These are phyloP conservation scores for Chaetomium fimeti DNA, from an alignment of 495 filamentous ascomycete species.

Conservation along the genomic window DNA sequence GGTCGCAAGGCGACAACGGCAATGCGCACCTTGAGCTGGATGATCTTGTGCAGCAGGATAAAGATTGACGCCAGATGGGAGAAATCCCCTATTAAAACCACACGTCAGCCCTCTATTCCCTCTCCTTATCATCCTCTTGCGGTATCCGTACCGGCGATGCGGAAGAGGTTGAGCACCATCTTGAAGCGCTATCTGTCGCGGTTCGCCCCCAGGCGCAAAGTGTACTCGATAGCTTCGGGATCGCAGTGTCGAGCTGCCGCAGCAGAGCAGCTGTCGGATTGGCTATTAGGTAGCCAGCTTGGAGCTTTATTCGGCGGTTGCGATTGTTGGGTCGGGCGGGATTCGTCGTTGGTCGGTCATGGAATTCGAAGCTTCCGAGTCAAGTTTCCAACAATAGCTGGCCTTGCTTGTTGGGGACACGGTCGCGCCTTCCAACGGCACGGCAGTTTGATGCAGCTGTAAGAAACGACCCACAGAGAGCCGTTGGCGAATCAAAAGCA, in stretches of 20 bases:
- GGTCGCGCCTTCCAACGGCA: slow-evolving; percentile 34
- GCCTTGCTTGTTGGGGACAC: slow-evolving; percentile 35
- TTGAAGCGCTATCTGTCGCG: slow-evolving; percentile 10
- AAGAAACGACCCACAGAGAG: background rate
- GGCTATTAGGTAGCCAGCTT: slow-evolving; percentile 6
- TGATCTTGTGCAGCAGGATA: slow-evolving; percentile 95
- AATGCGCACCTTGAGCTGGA: slow-evolving; percentile 72
- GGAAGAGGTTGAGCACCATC: slow-evolving; percentile 80
- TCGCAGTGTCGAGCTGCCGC: slow-evolving; percentile 9
- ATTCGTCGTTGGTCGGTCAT: slow-evolving; percentile 8
- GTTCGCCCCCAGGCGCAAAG: background rate
- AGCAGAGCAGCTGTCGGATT: slow-evolving; percentile 7
- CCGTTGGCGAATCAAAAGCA: slow-evolving; percentile 22
- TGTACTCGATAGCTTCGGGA: slow-evolving; percentile 2
- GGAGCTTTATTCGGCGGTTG: background rate
- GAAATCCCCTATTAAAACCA: slow-evolving; percentile 66
- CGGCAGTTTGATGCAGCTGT: slow-evolving; percentile 5
- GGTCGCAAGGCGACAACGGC: background rate
- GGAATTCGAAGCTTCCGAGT: background rate
- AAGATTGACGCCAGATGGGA: slow-evolving; percentile 93
- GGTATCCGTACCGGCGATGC: slow-evolving; percentile 66
- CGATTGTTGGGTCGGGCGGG: background rate
- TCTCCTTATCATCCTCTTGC: background rate
- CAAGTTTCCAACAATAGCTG: slow-evolving; percentile 14
- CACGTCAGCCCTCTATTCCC: slow-evolving; percentile 23